Evolutionary conservation across 768 basidiomycete genomes (phyloP), one percentile per base, ranked within the genome.

Genomic region (Scleroderma citrinum): DNA sequence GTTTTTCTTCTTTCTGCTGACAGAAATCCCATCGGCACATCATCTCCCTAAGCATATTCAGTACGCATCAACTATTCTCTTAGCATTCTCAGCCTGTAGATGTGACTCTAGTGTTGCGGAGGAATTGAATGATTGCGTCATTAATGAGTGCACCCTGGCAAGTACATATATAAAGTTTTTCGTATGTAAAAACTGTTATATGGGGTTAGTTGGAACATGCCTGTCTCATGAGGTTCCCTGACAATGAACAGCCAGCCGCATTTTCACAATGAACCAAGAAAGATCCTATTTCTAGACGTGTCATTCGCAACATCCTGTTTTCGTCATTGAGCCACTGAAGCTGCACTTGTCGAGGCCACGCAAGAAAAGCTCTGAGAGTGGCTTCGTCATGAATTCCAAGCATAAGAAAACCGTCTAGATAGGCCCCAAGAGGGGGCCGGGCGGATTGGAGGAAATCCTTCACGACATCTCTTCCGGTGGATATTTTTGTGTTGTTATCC

Each of bases 11-110:
- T 29, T 29, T 21, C 37, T 46, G 20, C 48, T 52, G 43, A 59
- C 52, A 49, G 58, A 61, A 58, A 56, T 57, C 31, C 36, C 48
- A 52, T 8, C 16, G 55, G 53, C 52, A 43, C 50, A 53, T 34
- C 53, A 58, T 62, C 42, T 54, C 50, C 53, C 54, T 55, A 53
- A 61, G 57, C 54, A 59, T 54, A 55, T 53, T 53, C 53, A 54
- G 49, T 49, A 45, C 46, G 49, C 65, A 59, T 52, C 40, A 56
- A 56, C 51, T 49, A 49, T 45, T 34, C 51, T 50, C 51, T 48
- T 41, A 36, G 29, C 38, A 30, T 45, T 42, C 36, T 44, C 30
- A 24, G 44, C 32, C n/a, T 44, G 46, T 49, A 49, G 35, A 44
- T 41, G 21, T 30, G 23, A 42, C 21, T 41, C 34, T 26, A 34